A percentile compares a stretch with the other conserved stretches of the same genome.
These are phyloP conservation scores for Hypoxylon sp. DNA, from an alignment of 2,329 filamentous ascomycete genomes.

Conservation along the genomic window DNA sequence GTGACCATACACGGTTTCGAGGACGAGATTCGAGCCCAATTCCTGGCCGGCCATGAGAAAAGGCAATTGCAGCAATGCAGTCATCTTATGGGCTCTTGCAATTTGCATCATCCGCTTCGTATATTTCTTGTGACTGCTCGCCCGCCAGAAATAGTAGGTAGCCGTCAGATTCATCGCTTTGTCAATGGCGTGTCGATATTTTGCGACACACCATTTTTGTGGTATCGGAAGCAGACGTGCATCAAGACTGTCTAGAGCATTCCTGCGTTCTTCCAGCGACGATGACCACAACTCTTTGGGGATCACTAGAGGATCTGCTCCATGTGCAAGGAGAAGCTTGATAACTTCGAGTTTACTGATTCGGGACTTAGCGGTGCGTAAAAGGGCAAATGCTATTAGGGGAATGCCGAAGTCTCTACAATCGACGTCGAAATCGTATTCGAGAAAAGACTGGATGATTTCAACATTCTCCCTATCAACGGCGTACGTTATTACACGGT, in stretches of 20 bases:
- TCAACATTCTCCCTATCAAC: constrained; percentile 2
- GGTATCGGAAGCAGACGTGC: no score
- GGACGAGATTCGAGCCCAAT: neutral
- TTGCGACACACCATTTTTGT: neutral
- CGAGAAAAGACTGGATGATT: constrained; percentile 1
- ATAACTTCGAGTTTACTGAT: neutral
- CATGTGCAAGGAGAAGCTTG: neutral
- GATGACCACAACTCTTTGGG: neutral
- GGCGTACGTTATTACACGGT: constrained; percentile 5
- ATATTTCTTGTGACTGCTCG: neutral
- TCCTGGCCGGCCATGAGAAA: constrained; percentile 8
- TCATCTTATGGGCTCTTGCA: neutral
- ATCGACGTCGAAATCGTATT: neutral
- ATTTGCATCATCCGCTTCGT: constrained; percentile 3
- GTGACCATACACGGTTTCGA: constrained; percentile 8
- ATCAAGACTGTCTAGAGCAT: no score
- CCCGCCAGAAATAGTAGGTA: constrained; percentile 15
- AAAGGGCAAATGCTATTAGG: neutral
- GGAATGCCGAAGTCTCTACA: neutral
- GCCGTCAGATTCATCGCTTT: constrained; percentile 3
- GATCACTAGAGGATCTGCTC: neutral
- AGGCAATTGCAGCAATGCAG: neutral
- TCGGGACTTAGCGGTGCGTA: neutral
- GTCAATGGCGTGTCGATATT: neutral
- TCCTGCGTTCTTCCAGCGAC: no score